Percentiles rank a stretch among this genome's conserved stretches.
Conservation (phyloP, 495 filamentous ascomycete species). For the Neurospora sp. region DNA sequence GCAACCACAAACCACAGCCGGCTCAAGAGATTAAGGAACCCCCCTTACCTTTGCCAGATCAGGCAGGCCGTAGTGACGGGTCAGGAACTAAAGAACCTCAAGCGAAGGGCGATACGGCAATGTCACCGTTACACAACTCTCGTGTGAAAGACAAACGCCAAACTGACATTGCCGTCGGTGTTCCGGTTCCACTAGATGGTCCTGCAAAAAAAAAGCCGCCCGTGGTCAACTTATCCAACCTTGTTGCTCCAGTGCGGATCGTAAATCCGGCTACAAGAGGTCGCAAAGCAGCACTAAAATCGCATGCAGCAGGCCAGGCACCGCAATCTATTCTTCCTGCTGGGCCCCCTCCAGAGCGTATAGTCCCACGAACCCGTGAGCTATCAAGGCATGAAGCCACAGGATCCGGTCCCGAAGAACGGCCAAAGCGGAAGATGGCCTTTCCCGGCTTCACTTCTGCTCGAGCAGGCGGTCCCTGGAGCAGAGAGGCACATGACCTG, state of each 20-base stretch:
- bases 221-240: background rate
- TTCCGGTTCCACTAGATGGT: background rate
- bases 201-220: background rate
- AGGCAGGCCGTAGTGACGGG: background rate
- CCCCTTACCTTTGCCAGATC: background rate
- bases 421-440: conserved; percentile 18
- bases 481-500: conserved; percentile 41
- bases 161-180: background rate
- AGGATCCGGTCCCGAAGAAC: conserved; percentile 4
- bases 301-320: conserved; percentile 35
- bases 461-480: conserved; percentile 40
- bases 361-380: background rate
- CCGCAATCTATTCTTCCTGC: conserved; percentile 28
- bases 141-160: background rate
- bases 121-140: background rate
- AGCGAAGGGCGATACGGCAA: background rate
- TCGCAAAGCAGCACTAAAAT: conserved; percentile 37
- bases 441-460: conserved; percentile 30
- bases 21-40: background rate
- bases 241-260: conserved; percentile 7
- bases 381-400: conserved; percentile 1
- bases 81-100: background rate
- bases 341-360: conserved; percentile 8
- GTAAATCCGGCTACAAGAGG: conserved; percentile 40
- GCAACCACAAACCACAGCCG: background rate